Evolutionary conservation across 2,329 filamentous ascomycete genomes (phyloP).

Genomic region (Scolecobasidium constrictum): DNA sequence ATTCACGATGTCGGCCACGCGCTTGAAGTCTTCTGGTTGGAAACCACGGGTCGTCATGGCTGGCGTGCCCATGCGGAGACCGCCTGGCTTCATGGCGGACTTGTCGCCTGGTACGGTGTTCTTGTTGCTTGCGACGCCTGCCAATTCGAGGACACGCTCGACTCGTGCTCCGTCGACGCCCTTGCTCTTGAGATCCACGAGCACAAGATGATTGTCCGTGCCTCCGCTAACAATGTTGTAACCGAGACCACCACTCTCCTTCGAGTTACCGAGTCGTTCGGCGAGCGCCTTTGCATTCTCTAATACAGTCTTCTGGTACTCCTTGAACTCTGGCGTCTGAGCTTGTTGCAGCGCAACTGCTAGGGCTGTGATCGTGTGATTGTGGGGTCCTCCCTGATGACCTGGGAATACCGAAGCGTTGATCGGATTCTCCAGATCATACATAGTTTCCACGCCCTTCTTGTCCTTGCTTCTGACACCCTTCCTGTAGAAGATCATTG

Average conservation of each 20-base stretch:
- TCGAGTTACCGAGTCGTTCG: slow-evolving; percentile 58
- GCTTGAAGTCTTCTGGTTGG: slow-evolving; percentile 81
- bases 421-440: slow-evolving; percentile 91
- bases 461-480: slow-evolving; percentile 80
- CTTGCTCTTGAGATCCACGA: slow-evolving; percentile 83
- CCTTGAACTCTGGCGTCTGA: slow-evolving; percentile 77
- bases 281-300: slow-evolving; percentile 90
- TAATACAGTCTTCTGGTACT: slow-evolving; percentile 87
- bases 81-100: slow-evolving; percentile 85
- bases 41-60: slow-evolving; percentile 97
- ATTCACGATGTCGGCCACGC: slow-evolving; percentile 34
- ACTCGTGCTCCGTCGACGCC: slow-evolving; percentile 87
- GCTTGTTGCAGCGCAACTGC: slow-evolving; percentile 94
- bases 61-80: slow-evolving; percentile 91
- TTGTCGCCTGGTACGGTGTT: slow-evolving; percentile 97
- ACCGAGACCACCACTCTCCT: slow-evolving; percentile 56
- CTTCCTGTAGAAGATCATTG: slow-evolving; percentile 99
- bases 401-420: slow-evolving; percentile 99
- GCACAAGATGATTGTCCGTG: slow-evolving; percentile 95
- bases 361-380: slow-evolving; percentile 97
- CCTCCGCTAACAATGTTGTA: slow-evolving; percentile 94
- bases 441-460: slow-evolving; percentile 86
- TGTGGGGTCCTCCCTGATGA: slow-evolving; percentile 97
- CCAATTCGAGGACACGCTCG: slow-evolving; percentile 90
- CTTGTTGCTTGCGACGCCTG: slow-evolving; percentile 99